Evolutionary conservation across 129 eudicot species (phyloP).

Genomic region (Lactuca sativa): DNA sequence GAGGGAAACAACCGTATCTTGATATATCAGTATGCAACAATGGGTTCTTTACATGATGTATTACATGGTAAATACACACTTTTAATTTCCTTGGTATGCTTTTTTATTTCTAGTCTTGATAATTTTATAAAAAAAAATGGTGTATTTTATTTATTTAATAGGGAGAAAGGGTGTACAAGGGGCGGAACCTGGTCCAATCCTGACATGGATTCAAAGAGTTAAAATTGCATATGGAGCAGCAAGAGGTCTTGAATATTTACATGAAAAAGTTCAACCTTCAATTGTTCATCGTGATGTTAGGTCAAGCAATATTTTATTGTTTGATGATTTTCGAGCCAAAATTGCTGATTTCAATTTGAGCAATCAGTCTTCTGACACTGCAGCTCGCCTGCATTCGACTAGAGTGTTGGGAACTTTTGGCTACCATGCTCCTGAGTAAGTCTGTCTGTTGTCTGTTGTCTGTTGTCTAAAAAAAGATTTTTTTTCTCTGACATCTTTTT

Average conservation of each 20-base stretch:
- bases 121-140: background rate
- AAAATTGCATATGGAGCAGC: slow-evolving; percentile 93
- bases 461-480: too few species aligned
- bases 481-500: slow-evolving; percentile 1
- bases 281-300: slow-evolving; percentile 93
- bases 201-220: slow-evolving; percentile 87
- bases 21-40: slow-evolving; percentile 80
- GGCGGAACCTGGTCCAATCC: slow-evolving; percentile 94
- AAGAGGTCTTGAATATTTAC: slow-evolving; percentile 83
- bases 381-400: slow-evolving; percentile 93
- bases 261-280: slow-evolving; percentile 87
- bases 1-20: slow-evolving; percentile 74
- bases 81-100: background rate
- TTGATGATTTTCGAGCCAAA: slow-evolving; percentile 77
- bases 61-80: slow-evolving; percentile 62
- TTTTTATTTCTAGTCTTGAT: background rate
- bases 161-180: slow-evolving; percentile 98
- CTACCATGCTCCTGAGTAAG: slow-evolving; percentile 99
- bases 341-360: slow-evolving; percentile 91
- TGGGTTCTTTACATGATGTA: slow-evolving; percentile 93
- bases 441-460: background rate
- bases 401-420: slow-evolving; percentile 97
- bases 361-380: slow-evolving; percentile 87
- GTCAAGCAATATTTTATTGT: slow-evolving; percentile 90
- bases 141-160: slow-evolving; percentile 16